phyloP scores from a whole-genome alignment of 805 yeast species.

The Candida arabinofermentans region DNA sequence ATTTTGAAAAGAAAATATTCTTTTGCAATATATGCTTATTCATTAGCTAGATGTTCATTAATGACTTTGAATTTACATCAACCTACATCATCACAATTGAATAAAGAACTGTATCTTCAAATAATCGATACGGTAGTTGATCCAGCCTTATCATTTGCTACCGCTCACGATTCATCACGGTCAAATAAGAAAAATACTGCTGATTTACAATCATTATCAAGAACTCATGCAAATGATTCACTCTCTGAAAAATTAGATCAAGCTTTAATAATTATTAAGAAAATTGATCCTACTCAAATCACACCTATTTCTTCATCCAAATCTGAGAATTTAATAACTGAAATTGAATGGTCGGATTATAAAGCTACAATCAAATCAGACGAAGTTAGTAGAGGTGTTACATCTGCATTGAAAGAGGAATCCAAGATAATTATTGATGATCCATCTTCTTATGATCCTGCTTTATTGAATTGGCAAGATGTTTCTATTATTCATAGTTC shows the following conservation, averaged over 20 bases:
- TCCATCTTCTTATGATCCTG: constrained; percentile 49
- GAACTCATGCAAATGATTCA: constrained; percentile 36
- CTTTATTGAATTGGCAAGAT: constrained; percentile 65
- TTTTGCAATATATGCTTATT: constrained; percentile 44
- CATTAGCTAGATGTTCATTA: constrained; percentile 60
- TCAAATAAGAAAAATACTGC: constrained; percentile 30
- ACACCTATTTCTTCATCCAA: constrained; percentile 20
- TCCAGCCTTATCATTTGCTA: constrained; percentile 49
- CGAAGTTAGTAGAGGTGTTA: constrained; percentile 61
- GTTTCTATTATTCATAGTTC: constrained; percentile 56
- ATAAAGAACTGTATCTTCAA: constrained; percentile 47
- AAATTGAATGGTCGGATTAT: constrained; percentile 48
- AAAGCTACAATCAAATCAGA: constrained; percentile 64
- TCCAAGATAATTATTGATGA: constrained; percentile 31
- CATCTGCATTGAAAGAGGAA: constrained; percentile 35
- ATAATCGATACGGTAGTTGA: constrained; percentile 57
- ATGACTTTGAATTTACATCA: constrained; percentile 43
- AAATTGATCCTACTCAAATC: constrained; percentile 35
- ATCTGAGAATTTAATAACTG: constrained; percentile 21
- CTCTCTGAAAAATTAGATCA: constrained; percentile 31
- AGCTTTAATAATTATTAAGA: constrained; percentile 34
- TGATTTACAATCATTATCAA: constrained; percentile 49
- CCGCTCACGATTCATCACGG: constrained; percentile 29
- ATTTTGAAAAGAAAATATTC: constrained; percentile 55
- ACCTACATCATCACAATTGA: constrained; percentile 15